These are phyloP conservation scores for Phytophthora nicotianae DNA, from an alignment of 352 stramenopile species.

Conservation along the genomic window DNA sequence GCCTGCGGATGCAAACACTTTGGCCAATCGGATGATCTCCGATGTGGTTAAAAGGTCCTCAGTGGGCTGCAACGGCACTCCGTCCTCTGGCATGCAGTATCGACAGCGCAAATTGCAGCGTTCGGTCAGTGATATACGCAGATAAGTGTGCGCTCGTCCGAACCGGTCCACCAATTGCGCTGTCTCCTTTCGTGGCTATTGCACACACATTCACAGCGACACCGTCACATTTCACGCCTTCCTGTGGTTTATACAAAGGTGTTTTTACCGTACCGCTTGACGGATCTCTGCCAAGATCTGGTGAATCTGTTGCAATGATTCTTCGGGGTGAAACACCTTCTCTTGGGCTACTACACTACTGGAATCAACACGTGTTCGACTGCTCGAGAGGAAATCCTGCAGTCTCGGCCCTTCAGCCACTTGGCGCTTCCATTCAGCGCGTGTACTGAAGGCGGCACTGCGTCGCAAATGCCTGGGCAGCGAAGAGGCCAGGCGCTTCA, in stretches of 20 bases:
- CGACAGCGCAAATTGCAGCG: constrained; percentile 96
- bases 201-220: not conserved
- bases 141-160: constrained; percentile 92
- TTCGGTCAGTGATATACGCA: constrained; percentile 96
- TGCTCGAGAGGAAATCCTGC: constrained; percentile 39
- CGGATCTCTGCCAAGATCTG: constrained; percentile 47
- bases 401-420: constrained; percentile 40
- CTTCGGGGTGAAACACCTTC: constrained; percentile 1
- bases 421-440: constrained; percentile 40
- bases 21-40: constrained; percentile 92
- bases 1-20: constrained; percentile 89
- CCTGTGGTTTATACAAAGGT: not conserved
- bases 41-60: constrained; percentile 83
- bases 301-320: constrained; percentile 49
- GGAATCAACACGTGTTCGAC: not conserved
- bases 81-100: constrained; percentile 98
- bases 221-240: not conserved
- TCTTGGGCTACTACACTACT: constrained; percentile 6
- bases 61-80: constrained; percentile 85
- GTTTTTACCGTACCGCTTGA: constrained; percentile 25
- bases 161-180: constrained; percentile 83
- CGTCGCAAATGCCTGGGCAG: constrained; percentile 1
- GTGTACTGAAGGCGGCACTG: constrained; percentile 22
- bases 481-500: constrained; percentile 14
- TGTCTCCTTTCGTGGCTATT: constrained; percentile 20